phyloP scores from a whole-genome alignment of 2,329 filamentous ascomycete genomes.

The Phialophora tarda region DNA sequence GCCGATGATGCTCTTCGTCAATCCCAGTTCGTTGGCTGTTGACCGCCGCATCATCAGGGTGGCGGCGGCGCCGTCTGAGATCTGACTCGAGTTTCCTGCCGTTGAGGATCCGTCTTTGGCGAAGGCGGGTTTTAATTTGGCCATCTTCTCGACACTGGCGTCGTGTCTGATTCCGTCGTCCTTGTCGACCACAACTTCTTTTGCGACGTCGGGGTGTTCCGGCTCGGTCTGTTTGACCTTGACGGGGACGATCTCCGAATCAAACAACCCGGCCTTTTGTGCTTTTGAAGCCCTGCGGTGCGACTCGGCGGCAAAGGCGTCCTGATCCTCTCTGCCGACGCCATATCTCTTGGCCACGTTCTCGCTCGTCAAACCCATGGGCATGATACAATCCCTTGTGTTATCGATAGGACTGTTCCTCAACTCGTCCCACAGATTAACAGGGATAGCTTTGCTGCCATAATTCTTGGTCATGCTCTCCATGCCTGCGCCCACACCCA shows the following conservation, averaged over 20 bases:
- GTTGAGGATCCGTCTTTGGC: constrained; percentile 75
- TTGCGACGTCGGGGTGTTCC: constrained; percentile 65
- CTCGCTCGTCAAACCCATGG: constrained; percentile 89
- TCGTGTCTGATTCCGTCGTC: constrained; percentile 83
- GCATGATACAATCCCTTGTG: constrained; percentile 86
- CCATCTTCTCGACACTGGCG: constrained; percentile 72
- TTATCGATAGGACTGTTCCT: constrained; percentile 68
- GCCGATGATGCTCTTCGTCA: constrained; percentile 72
- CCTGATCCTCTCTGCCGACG: constrained; percentile 76
- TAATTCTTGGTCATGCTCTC: constrained; percentile 97
- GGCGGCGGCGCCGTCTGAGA: constrained; percentile 86
- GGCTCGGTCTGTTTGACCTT: constrained; percentile 70
- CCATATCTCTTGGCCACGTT: constrained; percentile 82
- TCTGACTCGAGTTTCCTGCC: constrained; percentile 83
- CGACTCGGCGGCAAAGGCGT: constrained; percentile 76
- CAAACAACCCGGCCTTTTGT: constrained; percentile 71
- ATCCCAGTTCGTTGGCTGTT: constrained; percentile 74
- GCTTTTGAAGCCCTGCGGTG: constrained; percentile 76
- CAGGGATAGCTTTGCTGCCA: constrained; percentile 80
- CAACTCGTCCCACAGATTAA: constrained; percentile 76
- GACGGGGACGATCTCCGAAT: constrained; percentile 79
- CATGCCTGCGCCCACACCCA: constrained; percentile 86
- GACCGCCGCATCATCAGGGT: constrained; percentile 83
- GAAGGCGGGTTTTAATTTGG: constrained; percentile 85
- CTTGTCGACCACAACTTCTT: constrained; percentile 69